Percentiles rank a stretch among this genome's conserved stretches.
Conservation (phyloP, 768 basidiomycete genomes). For the Leccinum disarticulatum region DNA sequence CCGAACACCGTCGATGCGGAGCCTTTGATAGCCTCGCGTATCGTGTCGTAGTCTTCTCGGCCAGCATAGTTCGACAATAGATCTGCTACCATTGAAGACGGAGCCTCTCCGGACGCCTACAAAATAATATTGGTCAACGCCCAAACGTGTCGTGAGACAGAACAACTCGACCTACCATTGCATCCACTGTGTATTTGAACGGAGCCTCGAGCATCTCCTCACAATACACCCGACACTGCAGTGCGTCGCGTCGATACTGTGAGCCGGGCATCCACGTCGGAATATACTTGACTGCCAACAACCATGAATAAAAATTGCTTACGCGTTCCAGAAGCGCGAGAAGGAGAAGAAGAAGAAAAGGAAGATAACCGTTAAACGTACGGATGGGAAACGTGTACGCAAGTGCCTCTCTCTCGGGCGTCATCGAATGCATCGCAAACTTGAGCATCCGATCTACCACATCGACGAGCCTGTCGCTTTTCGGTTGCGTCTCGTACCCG, state of each 20-base stretch:
- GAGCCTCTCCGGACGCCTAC: constrained; percentile 2
- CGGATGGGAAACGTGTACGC: constrained; percentile 2
- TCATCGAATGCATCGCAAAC: not conserved
- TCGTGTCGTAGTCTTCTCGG: not conserved
- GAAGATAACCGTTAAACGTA: not conserved
- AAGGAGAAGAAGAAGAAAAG: not conserved
- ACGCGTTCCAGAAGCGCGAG: not conserved
- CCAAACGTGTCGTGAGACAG: not conserved
- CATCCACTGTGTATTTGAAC: not conserved
- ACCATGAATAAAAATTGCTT: not conserved
- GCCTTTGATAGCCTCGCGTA: constrained; percentile 1
- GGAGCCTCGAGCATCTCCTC: constrained; percentile 20
- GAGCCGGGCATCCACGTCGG: constrained; percentile 10
- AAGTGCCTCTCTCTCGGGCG: constrained; percentile 4
- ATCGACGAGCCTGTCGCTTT: not conserved
- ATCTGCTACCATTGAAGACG: constrained; percentile 1
- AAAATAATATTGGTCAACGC: not conserved
- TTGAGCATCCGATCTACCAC: not conserved
- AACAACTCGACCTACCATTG: not conserved
- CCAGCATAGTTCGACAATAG: not conserved
- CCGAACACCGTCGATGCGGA: constrained; percentile 3
- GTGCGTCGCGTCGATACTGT: constrained; percentile 1
- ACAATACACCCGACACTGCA: constrained; percentile 15
- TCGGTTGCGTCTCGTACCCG: constrained; percentile 4
- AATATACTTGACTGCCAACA: constrained; percentile 5